Conservation (phyloP, 2,329 filamentous ascomycete genomes). For the Hirsutella minnesotensis region DNA sequence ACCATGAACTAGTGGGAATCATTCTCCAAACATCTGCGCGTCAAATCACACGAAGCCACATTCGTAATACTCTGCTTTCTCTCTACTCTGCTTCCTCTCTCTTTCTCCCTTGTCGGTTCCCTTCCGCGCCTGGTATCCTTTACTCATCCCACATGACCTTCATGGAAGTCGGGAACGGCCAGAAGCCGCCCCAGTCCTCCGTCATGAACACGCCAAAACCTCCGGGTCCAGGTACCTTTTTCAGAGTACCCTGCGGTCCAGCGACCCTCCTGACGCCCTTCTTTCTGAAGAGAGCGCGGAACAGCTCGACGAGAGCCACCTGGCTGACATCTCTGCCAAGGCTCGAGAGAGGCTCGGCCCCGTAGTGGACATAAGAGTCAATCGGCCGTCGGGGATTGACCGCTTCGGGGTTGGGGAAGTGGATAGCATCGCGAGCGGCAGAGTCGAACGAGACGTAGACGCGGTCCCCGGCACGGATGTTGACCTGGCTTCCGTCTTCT, state of each 20-base stretch:
- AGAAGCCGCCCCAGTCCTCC: slow-evolving; percentile 46
- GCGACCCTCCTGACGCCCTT: slow-evolving; percentile 48
- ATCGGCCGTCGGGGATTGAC: slow-evolving; percentile 53
- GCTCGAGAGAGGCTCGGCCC: slow-evolving; percentile 49
- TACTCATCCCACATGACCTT: slow-evolving; percentile 36
- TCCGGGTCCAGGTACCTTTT: slow-evolving; percentile 46
- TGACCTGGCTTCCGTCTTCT: slow-evolving; percentile 38
- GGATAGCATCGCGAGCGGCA: slow-evolving; percentile 41
- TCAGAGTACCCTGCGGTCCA: slow-evolving; percentile 54
- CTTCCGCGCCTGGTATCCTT: not conserved
- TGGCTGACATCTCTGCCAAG: slow-evolving; percentile 49
- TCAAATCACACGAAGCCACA: no score
- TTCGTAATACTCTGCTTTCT: no score
- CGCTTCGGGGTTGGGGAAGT: slow-evolving; percentile 49
- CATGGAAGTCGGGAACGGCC: slow-evolving; percentile 39
- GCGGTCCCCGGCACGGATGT: slow-evolving; percentile 42
- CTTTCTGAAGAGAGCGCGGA: slow-evolving; percentile 51
- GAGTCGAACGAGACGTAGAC: slow-evolving; percentile 51
- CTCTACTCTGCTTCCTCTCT: no score
- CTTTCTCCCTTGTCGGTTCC: no score
- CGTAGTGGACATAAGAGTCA: slow-evolving; percentile 53
- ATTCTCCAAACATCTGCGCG: no score
- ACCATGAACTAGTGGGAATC: no score
- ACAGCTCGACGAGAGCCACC: slow-evolving; percentile 53
- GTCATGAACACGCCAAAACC: slow-evolving; percentile 51